A percentile compares a stretch with the other conserved stretches of the same genome.
Conservation (phyloP, 345 rosid genomes). For the Populus alba region DNA sequence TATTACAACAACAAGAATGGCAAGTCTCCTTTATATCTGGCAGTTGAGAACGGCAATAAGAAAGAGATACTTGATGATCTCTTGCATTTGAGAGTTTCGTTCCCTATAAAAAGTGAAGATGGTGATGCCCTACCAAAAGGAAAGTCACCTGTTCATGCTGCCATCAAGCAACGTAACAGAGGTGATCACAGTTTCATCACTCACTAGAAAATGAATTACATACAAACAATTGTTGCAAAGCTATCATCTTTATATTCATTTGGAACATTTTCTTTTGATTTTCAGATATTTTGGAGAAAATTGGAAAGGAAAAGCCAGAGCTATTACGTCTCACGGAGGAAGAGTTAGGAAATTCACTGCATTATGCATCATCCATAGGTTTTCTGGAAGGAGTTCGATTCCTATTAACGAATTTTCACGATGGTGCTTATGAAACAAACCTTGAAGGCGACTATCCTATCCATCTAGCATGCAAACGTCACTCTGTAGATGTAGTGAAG, state of each 20-base stretch:
- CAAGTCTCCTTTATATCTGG: conserved; percentile 5
- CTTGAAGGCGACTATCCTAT: neutral
- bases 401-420: neutral
- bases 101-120: too few species aligned
- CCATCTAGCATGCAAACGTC: neutral
- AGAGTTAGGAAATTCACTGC: conserved; percentile 12
- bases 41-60: neutral
- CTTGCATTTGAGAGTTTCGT: neutral
- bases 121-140: neutral
- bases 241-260: neutral
- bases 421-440: neutral
- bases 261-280: neutral
- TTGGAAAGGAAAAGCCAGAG: conserved; percentile 12
- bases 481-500: neutral
- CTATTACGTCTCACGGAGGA: conserved; percentile 11
- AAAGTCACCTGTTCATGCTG: neutral
- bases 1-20: neutral
- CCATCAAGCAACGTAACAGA: neutral
- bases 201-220: neutral
- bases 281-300: conserved; percentile 13
- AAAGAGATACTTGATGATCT: neutral
- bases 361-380: conserved; percentile 11
- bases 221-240: neutral
- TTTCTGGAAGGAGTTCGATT: neutral
- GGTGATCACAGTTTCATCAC: neutral